Percentiles rank a stretch among this genome's conserved stretches.
Evolutionary conservation across 2,329 filamentous ascomycete genomes (phyloP).

Genomic region (Colletotrichum caudatum): DNA sequence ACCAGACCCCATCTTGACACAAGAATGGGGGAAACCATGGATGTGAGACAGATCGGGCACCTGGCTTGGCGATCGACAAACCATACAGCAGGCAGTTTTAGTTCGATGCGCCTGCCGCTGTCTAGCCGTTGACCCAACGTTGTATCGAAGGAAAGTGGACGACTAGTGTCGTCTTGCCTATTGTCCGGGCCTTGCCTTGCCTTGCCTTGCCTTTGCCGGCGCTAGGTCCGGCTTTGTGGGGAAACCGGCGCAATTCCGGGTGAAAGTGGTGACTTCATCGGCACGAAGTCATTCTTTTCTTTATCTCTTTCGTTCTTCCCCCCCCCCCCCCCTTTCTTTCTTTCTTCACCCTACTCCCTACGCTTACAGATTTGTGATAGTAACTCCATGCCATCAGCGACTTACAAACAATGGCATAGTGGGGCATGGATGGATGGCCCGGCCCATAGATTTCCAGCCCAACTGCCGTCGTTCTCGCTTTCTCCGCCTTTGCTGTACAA

Average conservation of each 20-base stretch:
- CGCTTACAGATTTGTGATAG: neutral
- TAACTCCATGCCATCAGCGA: neutral
- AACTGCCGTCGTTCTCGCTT: neutral
- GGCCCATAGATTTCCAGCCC: neutral
- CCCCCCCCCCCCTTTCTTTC: too few relatives aligned
- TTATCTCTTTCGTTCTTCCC: too few relatives aligned
- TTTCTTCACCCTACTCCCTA: neutral
- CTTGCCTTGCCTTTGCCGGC: conserved; percentile 27
- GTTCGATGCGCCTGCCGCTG: conserved; percentile 1
- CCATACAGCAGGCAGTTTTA: conserved; percentile 1
- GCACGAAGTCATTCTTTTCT: neutral
- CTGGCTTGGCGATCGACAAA: conserved; percentile 33
- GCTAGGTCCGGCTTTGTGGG: conserved; percentile 32
- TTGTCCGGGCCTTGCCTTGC: conserved; percentile 3
- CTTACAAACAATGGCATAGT: neutral
- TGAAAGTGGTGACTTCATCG: conserved; percentile 42
- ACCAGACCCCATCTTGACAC: conserved; percentile 34
- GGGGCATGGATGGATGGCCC: neutral
- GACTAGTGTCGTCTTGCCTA: neutral
- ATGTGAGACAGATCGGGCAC: conserved; percentile 27
- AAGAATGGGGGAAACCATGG: conserved; percentile 10
- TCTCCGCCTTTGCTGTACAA: neutral
- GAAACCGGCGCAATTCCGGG: conserved; percentile 26
- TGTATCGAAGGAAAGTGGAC: neutral
- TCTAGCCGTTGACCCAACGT: conserved; percentile 20